Evolutionary conservation across 2,329 filamentous ascomycete species (phyloP), one percentile per base, ranked within the genome.

Genomic region (Exophiala calicioides): DNA sequence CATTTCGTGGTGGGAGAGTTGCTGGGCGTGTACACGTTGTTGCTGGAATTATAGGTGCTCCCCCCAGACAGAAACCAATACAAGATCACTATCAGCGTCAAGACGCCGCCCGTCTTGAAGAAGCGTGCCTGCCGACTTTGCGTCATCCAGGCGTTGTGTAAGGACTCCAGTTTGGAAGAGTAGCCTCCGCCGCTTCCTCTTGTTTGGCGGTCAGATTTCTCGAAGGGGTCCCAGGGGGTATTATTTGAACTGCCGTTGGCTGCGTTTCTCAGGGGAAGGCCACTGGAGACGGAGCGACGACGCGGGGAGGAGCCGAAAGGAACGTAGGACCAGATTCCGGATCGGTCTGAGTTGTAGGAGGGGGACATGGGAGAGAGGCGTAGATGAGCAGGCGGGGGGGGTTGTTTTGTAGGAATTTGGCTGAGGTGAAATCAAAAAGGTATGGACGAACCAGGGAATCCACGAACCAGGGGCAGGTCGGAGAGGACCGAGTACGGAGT

Each of bases 111-210:
- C 41, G 79, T 79, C 71, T 82, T 84, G 59, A 84, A 61, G 60
- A 77, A 81, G 52, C 80, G 74, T 41, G 78, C 68, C 63, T 78
- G 72, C 67, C 81, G 78, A 55, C 75, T 78, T 69, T 81, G 79
- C 59, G 80, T 79, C 80, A 84, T 83, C 58, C 69, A 72, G 60
- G 67, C 66, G 64, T 67, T 61, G 63, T 72, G 72, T 60, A 67
- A 58, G 56, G 69, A 67, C 57, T 67, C 65, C 67, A 72, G 60
- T 57, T 53, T 70, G 57, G 64, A 66, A 63, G 58, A 60, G 52
- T 62, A 52, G 41, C 36, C 45, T 16, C 7, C 19, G 43, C 46
- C 47, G 23, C 37, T 46, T 18, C 35, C 43, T 34, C 27, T 44
- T 15, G 43, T 60, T 56, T 72, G 70, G 55, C 71, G 65, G 54